Conservation (phyloP, 192 early-diverging fungal species). For the Entophlyctis luteolus region DNA sequence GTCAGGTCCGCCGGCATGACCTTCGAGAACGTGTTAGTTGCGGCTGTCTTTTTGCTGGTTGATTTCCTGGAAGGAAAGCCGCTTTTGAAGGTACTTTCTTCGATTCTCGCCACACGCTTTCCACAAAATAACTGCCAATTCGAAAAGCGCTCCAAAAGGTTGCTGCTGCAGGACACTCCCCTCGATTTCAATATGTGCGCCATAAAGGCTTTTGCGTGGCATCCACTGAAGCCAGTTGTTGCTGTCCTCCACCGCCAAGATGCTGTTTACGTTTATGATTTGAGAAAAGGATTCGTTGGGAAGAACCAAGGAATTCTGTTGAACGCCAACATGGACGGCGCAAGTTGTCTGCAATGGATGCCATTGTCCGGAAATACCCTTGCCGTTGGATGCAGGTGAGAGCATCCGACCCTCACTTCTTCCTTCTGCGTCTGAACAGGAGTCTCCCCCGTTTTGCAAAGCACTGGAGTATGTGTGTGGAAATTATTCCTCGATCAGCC, state of each 20-base stretch:
- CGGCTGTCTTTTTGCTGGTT: background rate
- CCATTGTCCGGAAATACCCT: constrained; percentile 4
- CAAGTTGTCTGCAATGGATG: constrained; percentile 11
- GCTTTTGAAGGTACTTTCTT: background rate
- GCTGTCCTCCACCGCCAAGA: constrained; percentile 1
- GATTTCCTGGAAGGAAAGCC: background rate
- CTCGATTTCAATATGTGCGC: background rate
- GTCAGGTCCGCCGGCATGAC: background rate
- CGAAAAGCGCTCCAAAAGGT: background rate
- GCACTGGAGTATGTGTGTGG: constrained; percentile 11
- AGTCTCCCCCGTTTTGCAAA: background rate
- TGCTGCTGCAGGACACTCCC: background rate
- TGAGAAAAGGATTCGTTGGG: background rate
- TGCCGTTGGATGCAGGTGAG: constrained; percentile 11
- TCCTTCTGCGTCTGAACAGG: background rate
- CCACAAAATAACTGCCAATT: background rate
- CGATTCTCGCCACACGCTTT: background rate
- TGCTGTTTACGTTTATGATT: background rate
- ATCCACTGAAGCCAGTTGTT: constrained; percentile 3
- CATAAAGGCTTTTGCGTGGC: background rate
- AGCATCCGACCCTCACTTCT: background rate
- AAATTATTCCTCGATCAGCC: constrained; percentile 10
- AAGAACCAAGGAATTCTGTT: background rate
- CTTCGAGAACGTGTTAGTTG: background rate
- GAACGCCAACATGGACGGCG: background rate